phyloP scores from a whole-genome alignment of 805 yeast genomes.

The Cyberlindnera mrakii region DNA sequence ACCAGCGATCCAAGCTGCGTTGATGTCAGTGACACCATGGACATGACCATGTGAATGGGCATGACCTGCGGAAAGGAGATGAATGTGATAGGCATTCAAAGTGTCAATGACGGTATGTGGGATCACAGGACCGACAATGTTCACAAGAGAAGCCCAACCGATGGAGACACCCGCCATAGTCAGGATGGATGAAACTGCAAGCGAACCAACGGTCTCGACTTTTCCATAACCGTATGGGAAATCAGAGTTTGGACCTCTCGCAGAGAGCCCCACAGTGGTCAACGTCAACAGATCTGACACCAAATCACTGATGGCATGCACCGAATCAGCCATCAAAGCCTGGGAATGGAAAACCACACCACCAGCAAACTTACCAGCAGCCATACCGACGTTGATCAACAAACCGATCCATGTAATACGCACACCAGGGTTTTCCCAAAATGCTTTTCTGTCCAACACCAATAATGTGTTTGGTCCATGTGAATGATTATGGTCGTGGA shows the following conservation, averaged over 20 bases:
- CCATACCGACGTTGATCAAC: slow-evolving; percentile 78
- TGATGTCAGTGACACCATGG: slow-evolving; percentile 55
- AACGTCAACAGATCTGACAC: slow-evolving; percentile 85
- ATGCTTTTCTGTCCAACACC: slow-evolving; percentile 35
- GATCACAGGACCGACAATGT: slow-evolving; percentile 58
- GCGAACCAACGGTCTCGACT: slow-evolving; percentile 85
- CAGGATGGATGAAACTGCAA: slow-evolving; percentile 78
- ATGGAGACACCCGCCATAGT: slow-evolving; percentile 85
- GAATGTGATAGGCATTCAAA: slow-evolving; percentile 44
- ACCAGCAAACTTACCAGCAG: slow-evolving; percentile 78
- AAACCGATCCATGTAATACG: slow-evolving; percentile 91
- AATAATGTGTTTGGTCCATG: slow-evolving; percentile 30
- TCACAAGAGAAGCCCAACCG: slow-evolving; percentile 77
- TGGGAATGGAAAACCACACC: slow-evolving; percentile 93
- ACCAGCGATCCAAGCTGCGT: slow-evolving; percentile 95
- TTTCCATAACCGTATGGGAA: slow-evolving; percentile 93
- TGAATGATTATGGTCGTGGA: slow-evolving; percentile 26
- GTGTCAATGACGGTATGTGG: slow-evolving; percentile 58
- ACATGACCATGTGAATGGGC: slow-evolving; percentile 25
- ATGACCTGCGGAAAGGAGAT: slow-evolving; percentile 33
- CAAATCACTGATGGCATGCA: slow-evolving; percentile 87
- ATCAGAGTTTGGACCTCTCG: slow-evolving; percentile 45
- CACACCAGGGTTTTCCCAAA: slow-evolving; percentile 72
- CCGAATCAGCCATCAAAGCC: slow-evolving; percentile 89
- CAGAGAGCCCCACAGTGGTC: slow-evolving; percentile 77